Evolutionary conservation across 2,329 filamentous ascomycete genomes (phyloP), one percentile per base, ranked within the genome.

Genomic region (Torrubiella hemipterigena): DNA sequence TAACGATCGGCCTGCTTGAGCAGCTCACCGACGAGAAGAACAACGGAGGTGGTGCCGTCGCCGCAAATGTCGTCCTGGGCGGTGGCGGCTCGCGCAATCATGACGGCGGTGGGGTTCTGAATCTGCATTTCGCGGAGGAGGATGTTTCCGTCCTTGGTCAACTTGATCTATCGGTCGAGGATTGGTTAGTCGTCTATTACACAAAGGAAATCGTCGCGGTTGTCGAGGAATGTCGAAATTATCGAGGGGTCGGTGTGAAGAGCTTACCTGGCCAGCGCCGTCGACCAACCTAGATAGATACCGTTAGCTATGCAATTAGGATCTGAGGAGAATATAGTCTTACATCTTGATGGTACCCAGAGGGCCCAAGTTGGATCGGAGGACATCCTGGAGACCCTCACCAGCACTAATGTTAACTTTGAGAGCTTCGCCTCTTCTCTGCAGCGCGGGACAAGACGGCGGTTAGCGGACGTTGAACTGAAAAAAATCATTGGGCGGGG

Each of bases 1-100:
- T 93, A 86, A 57, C 91, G 76, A 56, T 96, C 83, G 37, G 91
- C 91, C 66, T 98, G 91, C 72, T 96, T 98, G 52, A 98, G 64
- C 38, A 98, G 75, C 67, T 98, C 91, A 56, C 91, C 91, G 31
- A 98, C 87, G 55, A 96, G 64, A 47, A 98, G 65, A 31, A 98
- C 91, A 18, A 95, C 89, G 28, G 86, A 95, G 25, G 91, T 98
- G 47, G 91, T 98, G 50, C 91, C 91, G 58, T 98, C 91, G 51
- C 91, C 91, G 47, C 85, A 93, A 47, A 98, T 98, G 50, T 98
- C 91, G 58, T 98, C 91, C 58, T 98, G 89, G 44, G 91, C 91
- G 22, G 91, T 98, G 35, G 91, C 91, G 49, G 89, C 86, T 53
- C 75, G 65, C 35, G 74, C 75, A 55, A 80, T 80, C 74, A 80